These are phyloP conservation scores for Teratosphaeriaceae sp. DNA, from an alignment of 2,329 filamentous ascomycete genomes.

Conservation along the genomic window DNA sequence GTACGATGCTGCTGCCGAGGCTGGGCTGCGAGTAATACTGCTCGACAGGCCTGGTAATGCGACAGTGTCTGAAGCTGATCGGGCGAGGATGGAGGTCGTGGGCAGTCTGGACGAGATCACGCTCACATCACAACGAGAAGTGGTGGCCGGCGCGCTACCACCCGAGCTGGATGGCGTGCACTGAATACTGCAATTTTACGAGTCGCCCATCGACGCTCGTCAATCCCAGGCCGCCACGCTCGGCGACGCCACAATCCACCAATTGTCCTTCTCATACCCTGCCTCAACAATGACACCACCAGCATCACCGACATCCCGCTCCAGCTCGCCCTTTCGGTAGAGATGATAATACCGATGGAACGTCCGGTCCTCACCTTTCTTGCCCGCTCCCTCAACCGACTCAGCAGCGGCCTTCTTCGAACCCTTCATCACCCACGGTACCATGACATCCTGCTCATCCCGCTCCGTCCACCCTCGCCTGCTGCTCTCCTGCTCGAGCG, in stretches of 20 bases:
- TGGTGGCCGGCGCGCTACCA: too few relatives aligned
- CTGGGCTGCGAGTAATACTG: conserved; percentile 37
- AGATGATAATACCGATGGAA: conserved; percentile 94
- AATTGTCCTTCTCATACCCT: conserved; percentile 96
- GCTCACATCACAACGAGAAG: conserved; percentile 1
- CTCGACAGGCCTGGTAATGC: conserved; percentile 63
- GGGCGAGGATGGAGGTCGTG: conserved; percentile 20
- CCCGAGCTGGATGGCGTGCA: too few relatives aligned
- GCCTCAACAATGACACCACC: conserved; percentile 70
- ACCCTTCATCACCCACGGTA: conserved; percentile 76
- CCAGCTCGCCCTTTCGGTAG: conserved; percentile 79
- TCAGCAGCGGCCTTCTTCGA: conserved; percentile 25
- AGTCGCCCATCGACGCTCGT: too few relatives aligned
- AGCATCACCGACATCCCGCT: conserved; percentile 66
- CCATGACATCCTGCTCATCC: conserved; percentile 82
- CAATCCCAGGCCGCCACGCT: neutral
- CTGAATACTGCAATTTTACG: too few relatives aligned
- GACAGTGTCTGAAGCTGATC: conserved; percentile 48
- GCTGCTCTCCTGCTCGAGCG: conserved; percentile 81
- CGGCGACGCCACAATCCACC: conserved; percentile 67
- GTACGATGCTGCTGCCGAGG: conserved; percentile 38
- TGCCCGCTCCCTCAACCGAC: conserved; percentile 12
- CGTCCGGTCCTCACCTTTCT: conserved; percentile 37
- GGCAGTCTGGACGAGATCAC: conserved; percentile 20
- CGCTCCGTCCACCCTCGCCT: conserved; percentile 83